Evolutionary conservation across 164 flowering plant genomes (phyloP), one percentile per base, ranked within the genome.

Genomic region (Nymphaea thermarum): DNA sequence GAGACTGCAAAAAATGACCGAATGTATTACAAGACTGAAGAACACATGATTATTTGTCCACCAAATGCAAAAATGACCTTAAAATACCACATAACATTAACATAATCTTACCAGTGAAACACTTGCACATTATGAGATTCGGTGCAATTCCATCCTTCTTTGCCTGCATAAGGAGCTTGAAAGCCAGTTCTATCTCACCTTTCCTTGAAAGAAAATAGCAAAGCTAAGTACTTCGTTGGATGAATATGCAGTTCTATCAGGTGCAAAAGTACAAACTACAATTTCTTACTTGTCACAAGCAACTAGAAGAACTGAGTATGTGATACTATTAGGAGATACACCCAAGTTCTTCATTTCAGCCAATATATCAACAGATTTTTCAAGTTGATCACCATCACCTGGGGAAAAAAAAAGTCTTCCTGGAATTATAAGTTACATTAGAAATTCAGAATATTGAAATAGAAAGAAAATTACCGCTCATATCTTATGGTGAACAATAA

Each of bases 341-440:
- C 86, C 90, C 12, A 73, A 45, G 64, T 65, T 66, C 81, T 84
- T 88, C 87, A 89, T 85, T 68, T 88, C 98, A 7, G 71, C 73
- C 63, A 88, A 79, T 71, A 82, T 78, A 66, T 91, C 89, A 72
- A 88, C 70, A 68, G 98, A 93, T 78, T 80, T 86, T 14, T 78
- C 80, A 65, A 91, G 77, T 73, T 91, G 89, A 75, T 79, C 83
- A 43, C 88, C 95, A 62, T 94, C 87, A 80, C 97, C 98, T 91
- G 84, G 65, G 74, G 63, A 55, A 72, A 67, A n/a, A 61, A 17
- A 47, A 25, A 25, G 1, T 0, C 36, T 25, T 25, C n/a, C n/a
- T n/a, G n/a, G n/a, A n/a, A 25, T 25, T 25, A 25, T 25, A 25
- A 25, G 36, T 25, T 1, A 25, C 36, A 25, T 25, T 25, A 25